Base-by-base conservation (phyloP, 257 asterid genomes). In the Fraxinus cuspidata region DNA sequence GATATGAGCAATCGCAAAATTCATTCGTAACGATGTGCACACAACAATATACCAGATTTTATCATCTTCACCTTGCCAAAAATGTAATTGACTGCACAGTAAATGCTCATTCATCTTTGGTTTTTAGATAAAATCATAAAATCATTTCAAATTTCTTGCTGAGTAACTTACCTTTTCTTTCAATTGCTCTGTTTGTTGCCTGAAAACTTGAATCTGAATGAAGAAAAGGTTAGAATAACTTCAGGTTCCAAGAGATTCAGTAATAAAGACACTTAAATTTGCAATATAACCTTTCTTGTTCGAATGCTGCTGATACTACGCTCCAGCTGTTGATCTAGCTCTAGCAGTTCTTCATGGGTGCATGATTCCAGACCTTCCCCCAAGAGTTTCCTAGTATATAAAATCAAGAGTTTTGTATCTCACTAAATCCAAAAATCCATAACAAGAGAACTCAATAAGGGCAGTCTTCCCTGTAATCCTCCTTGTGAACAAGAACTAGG, bases 291-390 rank as follows among this genome's bases (percentile, higher is more conserved):
- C 97, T 90, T 95, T 87, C 91, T 84, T 51, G 97, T 90, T 28
- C 97, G 93, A 32, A 95, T 87, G 80, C 70, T 80, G 80, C 53
- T 79, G 70, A 91, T 88, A 25, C 97, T 95, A 23, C 85, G 87
- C 77, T 92, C 99, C 74, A 95, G 56, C 85, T 92, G 98, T 72
- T 87, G 88, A 78, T 95, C 98, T 5, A 95, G 75, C 83, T 88
- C 84, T 71, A 87, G 97, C 77, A 95, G 88, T 74, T 95, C 99
- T 74, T 87, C 94, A 21, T 86, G 65, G 79, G 75, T 75, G 88
- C 97, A 95, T 5, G 94, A 63, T 21, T 82, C 83, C 63, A 95
- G 60, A 27, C 92, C 88, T 85, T 95, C 98, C 8, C 99, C 99
- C 70, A 90, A 85, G 72, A 93, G 84, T 86, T 85, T 95, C 84